These are phyloP conservation scores for Phytophthora crassamura DNA, from an alignment of 352 stramenopile species.

Conservation along the genomic window DNA sequence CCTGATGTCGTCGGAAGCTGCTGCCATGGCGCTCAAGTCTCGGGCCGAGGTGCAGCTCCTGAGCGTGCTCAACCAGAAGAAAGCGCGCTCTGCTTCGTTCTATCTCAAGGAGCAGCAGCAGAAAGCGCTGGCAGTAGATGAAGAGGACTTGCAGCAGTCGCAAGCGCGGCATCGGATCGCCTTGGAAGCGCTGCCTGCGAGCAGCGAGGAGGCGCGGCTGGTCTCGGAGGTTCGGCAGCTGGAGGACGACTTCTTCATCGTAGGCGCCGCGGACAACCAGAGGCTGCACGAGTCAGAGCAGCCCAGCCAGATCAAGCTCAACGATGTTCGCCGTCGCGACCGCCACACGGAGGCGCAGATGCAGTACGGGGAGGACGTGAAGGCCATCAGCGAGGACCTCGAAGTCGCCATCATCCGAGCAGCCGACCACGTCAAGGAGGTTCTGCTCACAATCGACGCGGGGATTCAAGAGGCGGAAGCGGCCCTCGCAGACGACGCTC, in stretches of 20 bases:
- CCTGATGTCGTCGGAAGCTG: constrained; percentile 25
- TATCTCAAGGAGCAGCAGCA: constrained; percentile 59
- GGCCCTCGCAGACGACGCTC: constrained; percentile 38
- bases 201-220: constrained; percentile 50
- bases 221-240: constrained; percentile 64
- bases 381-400: constrained; percentile 68
- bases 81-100: constrained; percentile 45
- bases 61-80: constrained; percentile 56
- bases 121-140: constrained; percentile 29
- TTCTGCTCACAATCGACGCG: constrained; percentile 47
- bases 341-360: constrained; percentile 61
- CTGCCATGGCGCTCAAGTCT: constrained; percentile 48
- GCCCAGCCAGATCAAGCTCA: constrained; percentile 61
- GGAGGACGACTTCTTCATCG: constrained; percentile 46
- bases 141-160: constrained; percentile 22
- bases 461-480: constrained; percentile 26
- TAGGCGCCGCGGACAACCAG: constrained; percentile 19
- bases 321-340: constrained; percentile 60
- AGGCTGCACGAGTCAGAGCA: not conserved
- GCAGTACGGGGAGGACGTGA: constrained; percentile 56
- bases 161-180: constrained; percentile 23
- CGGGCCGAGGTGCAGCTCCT: constrained; percentile 62
- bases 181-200: constrained; percentile 14
- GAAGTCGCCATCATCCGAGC: constrained; percentile 58
- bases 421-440: constrained; percentile 67